Conservation (phyloP, 345 rosid genomes). For the Eucalyptus sp. region DNA sequence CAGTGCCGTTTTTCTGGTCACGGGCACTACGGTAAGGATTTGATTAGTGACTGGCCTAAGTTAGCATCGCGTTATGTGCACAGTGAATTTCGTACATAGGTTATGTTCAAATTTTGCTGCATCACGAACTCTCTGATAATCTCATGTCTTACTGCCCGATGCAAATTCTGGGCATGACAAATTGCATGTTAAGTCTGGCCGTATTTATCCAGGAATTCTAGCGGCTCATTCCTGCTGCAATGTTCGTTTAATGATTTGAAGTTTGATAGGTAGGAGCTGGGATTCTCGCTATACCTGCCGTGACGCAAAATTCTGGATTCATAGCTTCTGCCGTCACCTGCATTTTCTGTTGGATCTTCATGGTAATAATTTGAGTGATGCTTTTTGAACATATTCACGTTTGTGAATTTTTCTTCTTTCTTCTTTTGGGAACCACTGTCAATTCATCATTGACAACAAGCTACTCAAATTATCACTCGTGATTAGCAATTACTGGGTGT, state of each 20-base stretch:
- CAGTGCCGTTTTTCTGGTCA: constrained; percentile 72
- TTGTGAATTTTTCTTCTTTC: not conserved
- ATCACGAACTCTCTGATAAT: not conserved
- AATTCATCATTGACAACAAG: not conserved
- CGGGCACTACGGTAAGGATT: constrained; percentile 68
- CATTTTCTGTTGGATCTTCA: constrained; percentile 69
- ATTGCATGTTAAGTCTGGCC: not conserved
- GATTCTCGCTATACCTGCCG: constrained; percentile 87
- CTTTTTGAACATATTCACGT: not conserved
- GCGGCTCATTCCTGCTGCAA: not conserved
- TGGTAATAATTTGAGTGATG: constrained; percentile 20
- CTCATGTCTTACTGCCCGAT: not conserved
- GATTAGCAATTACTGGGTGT: not conserved
- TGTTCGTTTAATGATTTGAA: not conserved
- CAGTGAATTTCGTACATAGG: not conserved
- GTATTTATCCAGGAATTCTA: not conserved
- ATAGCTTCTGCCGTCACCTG: constrained; percentile 72
- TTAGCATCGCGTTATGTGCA: not conserved
- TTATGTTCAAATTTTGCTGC: not conserved
- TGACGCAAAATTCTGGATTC: constrained; percentile 85
- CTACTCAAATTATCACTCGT: not conserved
- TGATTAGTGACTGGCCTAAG: not conserved
- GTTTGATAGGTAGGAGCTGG: constrained; percentile 77
- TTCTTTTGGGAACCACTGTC: not conserved
- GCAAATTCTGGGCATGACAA: not conserved